Percentiles rank a stretch among this genome's conserved stretches.
These are phyloP conservation scores for Dendrocalamus latiflorus DNA, from an alignment of 202 grass and related monocot species.

Conservation along the genomic window DNA sequence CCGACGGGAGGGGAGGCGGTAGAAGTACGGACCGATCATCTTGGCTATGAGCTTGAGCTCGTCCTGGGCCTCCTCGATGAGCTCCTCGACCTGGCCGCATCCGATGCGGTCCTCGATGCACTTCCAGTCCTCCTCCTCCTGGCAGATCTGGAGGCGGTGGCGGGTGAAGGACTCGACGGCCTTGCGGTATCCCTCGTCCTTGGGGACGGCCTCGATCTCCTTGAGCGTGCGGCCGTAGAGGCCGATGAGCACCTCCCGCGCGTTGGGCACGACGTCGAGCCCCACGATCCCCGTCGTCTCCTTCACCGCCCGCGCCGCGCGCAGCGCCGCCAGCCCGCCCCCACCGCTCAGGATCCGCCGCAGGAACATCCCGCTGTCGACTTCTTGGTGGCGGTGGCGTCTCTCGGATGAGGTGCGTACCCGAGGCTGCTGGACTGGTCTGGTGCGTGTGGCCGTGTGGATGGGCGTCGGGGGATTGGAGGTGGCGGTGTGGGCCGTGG, in stretches of 20 bases:
- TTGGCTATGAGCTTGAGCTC: constrained; percentile 89
- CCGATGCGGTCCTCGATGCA: constrained; percentile 74
- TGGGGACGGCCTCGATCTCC: constrained; percentile 79
- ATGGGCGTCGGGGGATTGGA: too few species aligned
- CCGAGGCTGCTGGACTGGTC: background rate
- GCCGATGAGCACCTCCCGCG: constrained; percentile 72
- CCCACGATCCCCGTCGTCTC: constrained; percentile 91
- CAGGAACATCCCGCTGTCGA: constrained; percentile 58
- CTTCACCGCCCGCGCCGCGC: constrained; percentile 62
- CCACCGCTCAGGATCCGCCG: constrained; percentile 73
- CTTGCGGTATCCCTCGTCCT: constrained; percentile 92
- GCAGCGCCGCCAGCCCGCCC: constrained; percentile 27
- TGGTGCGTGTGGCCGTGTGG: too few species aligned
- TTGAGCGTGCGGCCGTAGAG: constrained; percentile 78
- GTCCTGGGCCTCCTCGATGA: constrained; percentile 95
- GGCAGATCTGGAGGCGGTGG: constrained; percentile 84
- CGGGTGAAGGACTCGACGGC: constrained; percentile 89
- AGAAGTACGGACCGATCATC: constrained; percentile 60
- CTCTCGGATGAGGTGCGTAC: constrained; percentile 15
- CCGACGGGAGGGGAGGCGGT: too few species aligned
- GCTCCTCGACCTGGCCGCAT: constrained; percentile 96
- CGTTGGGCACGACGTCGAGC: constrained; percentile 81
- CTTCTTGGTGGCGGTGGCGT: background rate
- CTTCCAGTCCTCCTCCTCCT: constrained; percentile 83
- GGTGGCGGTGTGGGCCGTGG: too few species aligned